phyloP scores from a whole-genome alignment of 805 yeast species.

The Teunomyces aglyptinius region DNA sequence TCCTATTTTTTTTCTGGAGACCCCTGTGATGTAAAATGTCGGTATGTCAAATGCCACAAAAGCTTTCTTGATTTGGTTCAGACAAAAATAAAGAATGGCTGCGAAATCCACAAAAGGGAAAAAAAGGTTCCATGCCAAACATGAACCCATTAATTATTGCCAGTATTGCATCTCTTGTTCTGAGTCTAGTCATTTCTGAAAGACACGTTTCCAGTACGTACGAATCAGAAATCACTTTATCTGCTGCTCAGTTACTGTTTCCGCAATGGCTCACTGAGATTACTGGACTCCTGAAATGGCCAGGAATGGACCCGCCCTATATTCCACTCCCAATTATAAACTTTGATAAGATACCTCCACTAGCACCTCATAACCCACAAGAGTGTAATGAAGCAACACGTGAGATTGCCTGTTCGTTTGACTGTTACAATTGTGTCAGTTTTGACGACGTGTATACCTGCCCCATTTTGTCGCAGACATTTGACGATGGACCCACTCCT shows the following conservation, averaged over 20 bases:
- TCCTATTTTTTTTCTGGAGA: neutral
- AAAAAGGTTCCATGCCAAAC: neutral
- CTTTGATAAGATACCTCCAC: slow-evolving; percentile 48
- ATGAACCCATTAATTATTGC: neutral
- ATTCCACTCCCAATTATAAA: slow-evolving; percentile 75
- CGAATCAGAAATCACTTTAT: neutral
- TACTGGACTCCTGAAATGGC: slow-evolving; percentile 80
- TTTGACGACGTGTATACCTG: slow-evolving; percentile 78
- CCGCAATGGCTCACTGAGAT: slow-evolving; percentile 78
- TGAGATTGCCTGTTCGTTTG: slow-evolving; percentile 64
- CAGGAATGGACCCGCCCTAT: slow-evolving; percentile 83
- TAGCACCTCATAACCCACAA: slow-evolving; percentile 53
- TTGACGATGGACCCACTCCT: slow-evolving; percentile 92
- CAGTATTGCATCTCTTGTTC: neutral
- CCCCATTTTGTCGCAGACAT: slow-evolving; percentile 74
- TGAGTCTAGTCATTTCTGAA: neutral
- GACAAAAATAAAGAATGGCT: slow-evolving; percentile 1
- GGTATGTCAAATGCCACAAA: neutral
- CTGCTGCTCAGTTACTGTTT: slow-evolving; percentile 42
- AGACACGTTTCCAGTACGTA: neutral
- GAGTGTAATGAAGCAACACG: slow-evolving; percentile 48
- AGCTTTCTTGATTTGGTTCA: neutral
- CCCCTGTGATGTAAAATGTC: neutral
- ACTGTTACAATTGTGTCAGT: slow-evolving; percentile 75
- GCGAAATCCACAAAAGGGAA: slow-evolving; percentile 2